Conservation (phyloP, 2,329 filamentous ascomycete genomes). For the Lojkania enalia region DNA sequence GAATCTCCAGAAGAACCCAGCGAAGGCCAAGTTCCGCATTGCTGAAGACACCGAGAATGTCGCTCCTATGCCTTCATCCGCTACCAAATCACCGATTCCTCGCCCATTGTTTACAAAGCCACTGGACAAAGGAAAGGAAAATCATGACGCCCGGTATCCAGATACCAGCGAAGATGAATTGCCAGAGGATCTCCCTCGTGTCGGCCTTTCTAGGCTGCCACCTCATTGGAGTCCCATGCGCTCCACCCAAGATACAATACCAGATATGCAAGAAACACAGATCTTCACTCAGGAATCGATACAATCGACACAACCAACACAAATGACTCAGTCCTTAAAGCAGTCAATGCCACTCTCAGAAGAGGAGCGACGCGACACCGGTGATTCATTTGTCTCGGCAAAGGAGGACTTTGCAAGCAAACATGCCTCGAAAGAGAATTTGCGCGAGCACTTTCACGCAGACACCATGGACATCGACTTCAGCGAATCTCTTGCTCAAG, state of each 20-base stretch:
- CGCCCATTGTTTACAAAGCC: conserved; percentile 34
- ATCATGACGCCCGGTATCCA: conserved; percentile 24
- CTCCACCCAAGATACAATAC: conserved; percentile 37
- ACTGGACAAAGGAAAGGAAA: conserved; percentile 35
- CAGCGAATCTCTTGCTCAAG: conserved; percentile 25
- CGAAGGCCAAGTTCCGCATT: conserved; percentile 63
- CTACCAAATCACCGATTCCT: conserved; percentile 29
- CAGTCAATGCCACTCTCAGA: conserved; percentile 25
- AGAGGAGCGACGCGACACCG: conserved; percentile 37
- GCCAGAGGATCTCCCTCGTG: conserved; percentile 9
- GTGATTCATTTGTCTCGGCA: conserved; percentile 55
- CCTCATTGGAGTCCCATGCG: conserved; percentile 19
- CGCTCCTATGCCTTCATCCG: conserved; percentile 26
- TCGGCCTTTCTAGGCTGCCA: conserved; percentile 35
- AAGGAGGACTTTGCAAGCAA: conserved; percentile 47
- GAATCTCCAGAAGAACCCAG: conserved; percentile 56
- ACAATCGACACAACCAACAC: conserved; percentile 38
- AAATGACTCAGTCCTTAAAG: conserved; percentile 33
- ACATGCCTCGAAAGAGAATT: conserved; percentile 31
- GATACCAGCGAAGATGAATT: conserved; percentile 47
- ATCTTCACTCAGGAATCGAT: conserved; percentile 36
- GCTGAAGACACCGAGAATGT: conserved; percentile 57
- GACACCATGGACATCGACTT: conserved; percentile 37
- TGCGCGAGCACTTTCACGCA: conserved; percentile 22
- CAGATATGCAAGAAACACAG: conserved; percentile 28